Evolutionary conservation across 2,329 filamentous ascomycete genomes (phyloP).

Genomic region (Alternaria postmessia): DNA sequence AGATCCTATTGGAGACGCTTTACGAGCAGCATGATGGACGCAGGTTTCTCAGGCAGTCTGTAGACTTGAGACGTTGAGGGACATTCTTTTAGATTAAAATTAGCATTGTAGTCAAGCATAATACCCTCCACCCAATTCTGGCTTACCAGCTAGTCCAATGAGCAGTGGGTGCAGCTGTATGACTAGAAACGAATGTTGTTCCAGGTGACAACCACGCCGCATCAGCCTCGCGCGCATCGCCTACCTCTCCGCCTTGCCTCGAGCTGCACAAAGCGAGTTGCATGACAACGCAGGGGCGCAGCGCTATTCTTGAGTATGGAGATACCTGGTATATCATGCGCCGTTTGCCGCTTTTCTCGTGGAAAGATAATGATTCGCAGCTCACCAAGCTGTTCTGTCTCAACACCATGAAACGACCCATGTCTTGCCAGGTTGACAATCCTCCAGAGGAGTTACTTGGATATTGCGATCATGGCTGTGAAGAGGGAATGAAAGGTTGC

Average conservation of each 20-base stretch:
- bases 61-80: not conserved
- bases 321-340: not conserved
- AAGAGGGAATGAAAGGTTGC: not conserved
- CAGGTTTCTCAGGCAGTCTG: not conserved
- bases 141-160: not conserved
- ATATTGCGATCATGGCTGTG: not conserved
- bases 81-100: not conserved
- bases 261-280: not conserved
- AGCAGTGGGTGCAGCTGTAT: not conserved
- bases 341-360: not conserved
- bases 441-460: not conserved
- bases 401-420: not conserved
- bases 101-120: not conserved
- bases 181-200: not conserved
- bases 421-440: not conserved
- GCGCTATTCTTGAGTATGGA: not conserved
- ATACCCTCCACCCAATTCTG: not conserved
- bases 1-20: no score
- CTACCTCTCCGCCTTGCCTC: not conserved
- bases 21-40: no score
- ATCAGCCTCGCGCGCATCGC: not conserved
- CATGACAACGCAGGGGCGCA: not conserved
- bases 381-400: not conserved
- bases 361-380: not conserved
- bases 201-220: not conserved